Evolutionary conservation across 305 asterid genomes (phyloP).

Genomic region (Rubia peregrina): DNA sequence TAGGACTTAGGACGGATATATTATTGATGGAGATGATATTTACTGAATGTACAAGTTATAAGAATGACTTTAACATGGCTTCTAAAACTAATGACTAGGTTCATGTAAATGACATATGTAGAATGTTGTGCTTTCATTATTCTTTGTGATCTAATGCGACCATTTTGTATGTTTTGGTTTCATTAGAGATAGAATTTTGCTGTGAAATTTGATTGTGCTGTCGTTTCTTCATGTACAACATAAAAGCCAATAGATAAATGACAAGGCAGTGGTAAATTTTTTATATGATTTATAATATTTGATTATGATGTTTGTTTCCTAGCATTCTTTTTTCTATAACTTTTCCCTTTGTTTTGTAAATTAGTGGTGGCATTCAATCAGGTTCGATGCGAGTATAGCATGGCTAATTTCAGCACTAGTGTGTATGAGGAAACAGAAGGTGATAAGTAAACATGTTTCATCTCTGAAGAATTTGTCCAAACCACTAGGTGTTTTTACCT

Average conservation of each 20-base stretch:
- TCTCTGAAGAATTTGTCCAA: neutral
- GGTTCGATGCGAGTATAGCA: constrained; percentile 96
- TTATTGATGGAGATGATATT: too few relatives aligned
- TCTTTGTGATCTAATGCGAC: neutral
- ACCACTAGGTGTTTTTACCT: too few relatives aligned
- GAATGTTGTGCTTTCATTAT: neutral
- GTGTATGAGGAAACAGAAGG: constrained; percentile 89
- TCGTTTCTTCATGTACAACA: constrained; percentile 57
- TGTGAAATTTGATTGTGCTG: neutral
- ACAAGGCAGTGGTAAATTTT: constrained; percentile 71
- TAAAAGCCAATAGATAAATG: constrained; percentile 73
- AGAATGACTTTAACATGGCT: neutral
- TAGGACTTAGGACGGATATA: too few relatives aligned
- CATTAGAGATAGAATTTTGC: neutral
- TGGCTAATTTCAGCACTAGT: constrained; percentile 97
- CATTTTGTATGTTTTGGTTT: neutral
- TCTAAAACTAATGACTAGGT: too few relatives aligned
- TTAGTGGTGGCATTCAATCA: constrained; percentile 21
- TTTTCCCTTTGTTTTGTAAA: constrained; percentile 11
- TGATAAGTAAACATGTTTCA: constrained; percentile 50
- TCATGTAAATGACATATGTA: too few relatives aligned
- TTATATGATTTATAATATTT: too few relatives aligned
- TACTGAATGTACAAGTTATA: neutral
- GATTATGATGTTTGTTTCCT: neutral
- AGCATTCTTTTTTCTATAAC: neutral